Conservation (phyloP, 2,329 filamentous ascomycete species). For the Fusarium concolor region DNA sequence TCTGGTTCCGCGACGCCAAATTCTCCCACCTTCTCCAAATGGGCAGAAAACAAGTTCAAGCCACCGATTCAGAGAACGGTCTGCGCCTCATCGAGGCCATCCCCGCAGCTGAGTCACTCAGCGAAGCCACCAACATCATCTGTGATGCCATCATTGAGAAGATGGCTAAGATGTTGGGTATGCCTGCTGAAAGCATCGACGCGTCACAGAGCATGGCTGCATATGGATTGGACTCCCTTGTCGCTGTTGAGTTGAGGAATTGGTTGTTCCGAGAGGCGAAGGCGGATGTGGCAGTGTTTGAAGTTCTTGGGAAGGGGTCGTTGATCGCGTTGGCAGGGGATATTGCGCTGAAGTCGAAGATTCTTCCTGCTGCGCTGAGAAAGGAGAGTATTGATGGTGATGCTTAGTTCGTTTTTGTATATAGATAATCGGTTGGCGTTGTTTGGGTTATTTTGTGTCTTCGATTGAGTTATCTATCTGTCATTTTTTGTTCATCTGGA, state of each 20-base stretch:
- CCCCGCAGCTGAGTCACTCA: background rate
- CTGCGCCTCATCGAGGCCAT: background rate
- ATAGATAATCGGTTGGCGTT: background rate
- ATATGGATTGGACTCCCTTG: conserved; percentile 2
- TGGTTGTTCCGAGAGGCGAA: background rate
- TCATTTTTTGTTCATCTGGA: too few relatives aligned
- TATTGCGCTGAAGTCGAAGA: background rate
- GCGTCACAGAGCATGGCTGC: background rate
- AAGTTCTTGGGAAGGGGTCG: background rate
- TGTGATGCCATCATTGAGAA: conserved; percentile 9
- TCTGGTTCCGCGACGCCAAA: conserved; percentile 9
- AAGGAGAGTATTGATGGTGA: background rate
- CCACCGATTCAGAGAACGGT: background rate
- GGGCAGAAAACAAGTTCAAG: background rate
- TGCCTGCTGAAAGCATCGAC: background rate
- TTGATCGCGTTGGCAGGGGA: background rate
- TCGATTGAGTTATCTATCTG: too few relatives aligned
- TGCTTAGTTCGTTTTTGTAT: background rate
- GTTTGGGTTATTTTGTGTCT: fast-evolving
- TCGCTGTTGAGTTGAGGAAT: background rate
- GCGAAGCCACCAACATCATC: background rate
- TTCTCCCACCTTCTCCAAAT: conserved; percentile 13
- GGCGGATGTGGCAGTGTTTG: background rate
- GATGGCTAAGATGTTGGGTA: background rate
- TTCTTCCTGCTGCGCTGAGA: background rate